Evolutionary conservation across 2,329 filamentous ascomycete genomes (phyloP).

Genomic region (Stemphylium lycopersici): DNA sequence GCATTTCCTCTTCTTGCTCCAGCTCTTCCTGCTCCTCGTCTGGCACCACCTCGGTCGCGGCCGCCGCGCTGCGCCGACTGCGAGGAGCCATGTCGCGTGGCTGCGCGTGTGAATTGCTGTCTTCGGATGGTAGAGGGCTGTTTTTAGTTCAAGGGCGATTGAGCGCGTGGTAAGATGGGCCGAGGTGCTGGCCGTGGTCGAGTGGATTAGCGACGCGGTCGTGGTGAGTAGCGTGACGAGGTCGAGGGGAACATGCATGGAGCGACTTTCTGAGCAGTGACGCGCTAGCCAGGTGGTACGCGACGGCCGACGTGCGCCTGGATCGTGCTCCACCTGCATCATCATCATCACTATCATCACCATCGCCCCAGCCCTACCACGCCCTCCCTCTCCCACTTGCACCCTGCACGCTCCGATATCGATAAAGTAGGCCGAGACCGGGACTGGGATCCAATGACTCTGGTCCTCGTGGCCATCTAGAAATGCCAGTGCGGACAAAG

Average conservation of each 20-base stretch:
- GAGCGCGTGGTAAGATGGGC: slow-evolving; percentile 5
- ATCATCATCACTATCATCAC: neutral
- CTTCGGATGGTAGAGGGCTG: neutral
- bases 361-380: neutral
- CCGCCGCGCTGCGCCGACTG: slow-evolving; percentile 47
- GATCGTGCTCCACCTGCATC: slow-evolving; percentile 9
- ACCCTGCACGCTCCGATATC: neutral
- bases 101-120: slow-evolving; percentile 27
- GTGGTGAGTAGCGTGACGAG: slow-evolving; percentile 10
- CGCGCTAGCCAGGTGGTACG: slow-evolving; percentile 25
- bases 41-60: slow-evolving; percentile 39
- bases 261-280: slow-evolving; percentile 18
- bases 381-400: neutral
- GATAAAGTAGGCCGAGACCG: too few relatives aligned
- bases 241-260: slow-evolving; percentile 12
- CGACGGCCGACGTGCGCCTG: slow-evolving; percentile 16
- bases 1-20: slow-evolving; percentile 53
- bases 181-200: slow-evolving; percentile 12
- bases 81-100: slow-evolving; percentile 48
- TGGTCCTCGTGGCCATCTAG: neutral
- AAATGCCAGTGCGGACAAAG: neutral
- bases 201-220: slow-evolving; percentile 20
- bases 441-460: too few relatives aligned
- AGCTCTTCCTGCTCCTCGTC: slow-evolving; percentile 35
- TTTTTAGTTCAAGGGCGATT: neutral